Percentiles rank a stretch among this genome's conserved stretches.
phyloP scores from a whole-genome alignment of 371 early-diverging fungal species.

The Mucor sp. region DNA sequence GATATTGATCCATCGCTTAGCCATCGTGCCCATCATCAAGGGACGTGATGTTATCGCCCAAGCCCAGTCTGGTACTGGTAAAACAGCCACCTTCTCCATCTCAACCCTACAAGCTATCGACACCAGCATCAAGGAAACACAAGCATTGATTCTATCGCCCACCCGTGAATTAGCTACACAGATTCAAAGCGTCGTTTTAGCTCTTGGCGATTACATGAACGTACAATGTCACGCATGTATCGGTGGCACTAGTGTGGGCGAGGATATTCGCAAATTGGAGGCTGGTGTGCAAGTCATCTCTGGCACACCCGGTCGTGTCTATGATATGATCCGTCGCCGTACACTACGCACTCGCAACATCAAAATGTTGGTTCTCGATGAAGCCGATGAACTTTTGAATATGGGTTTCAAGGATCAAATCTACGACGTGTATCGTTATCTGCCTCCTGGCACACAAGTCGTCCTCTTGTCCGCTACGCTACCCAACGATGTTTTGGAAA shows the following conservation, averaged over 20 bases:
- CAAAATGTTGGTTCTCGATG: conserved; percentile 98
- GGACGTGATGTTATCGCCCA: conserved; percentile 98
- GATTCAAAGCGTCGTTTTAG: conserved; percentile 92
- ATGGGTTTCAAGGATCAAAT: conserved; percentile 99
- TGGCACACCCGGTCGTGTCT: conserved; percentile 99
- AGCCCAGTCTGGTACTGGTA: conserved; percentile 99
- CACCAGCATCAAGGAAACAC: conserved; percentile 80
- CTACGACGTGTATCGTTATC: conserved; percentile 94
- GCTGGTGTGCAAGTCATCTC: conserved; percentile 94
- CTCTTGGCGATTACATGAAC: conserved; percentile 94
- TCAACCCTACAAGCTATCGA: conserved; percentile 96
- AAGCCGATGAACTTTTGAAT: conserved; percentile 99
- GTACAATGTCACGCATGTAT: conserved; percentile 95
- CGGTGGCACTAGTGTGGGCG: conserved; percentile 94
- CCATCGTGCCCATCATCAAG: conserved; percentile 92
- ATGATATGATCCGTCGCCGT: conserved; percentile 97
- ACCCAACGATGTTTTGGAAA: conserved; percentile 96
- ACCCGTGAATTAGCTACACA: conserved; percentile 99
- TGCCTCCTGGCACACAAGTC: conserved; percentile 96
- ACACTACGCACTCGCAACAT: conserved; percentile 86
- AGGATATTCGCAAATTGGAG: conserved; percentile 90
- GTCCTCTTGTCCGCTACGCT: conserved; percentile 99
- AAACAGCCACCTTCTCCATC: conserved; percentile 99
- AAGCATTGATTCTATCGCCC: conserved; percentile 97
- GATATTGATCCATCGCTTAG: conserved; percentile 30